Conservation (phyloP, 495 filamentous ascomycete genomes). For the Entonaema liquescens region DNA sequence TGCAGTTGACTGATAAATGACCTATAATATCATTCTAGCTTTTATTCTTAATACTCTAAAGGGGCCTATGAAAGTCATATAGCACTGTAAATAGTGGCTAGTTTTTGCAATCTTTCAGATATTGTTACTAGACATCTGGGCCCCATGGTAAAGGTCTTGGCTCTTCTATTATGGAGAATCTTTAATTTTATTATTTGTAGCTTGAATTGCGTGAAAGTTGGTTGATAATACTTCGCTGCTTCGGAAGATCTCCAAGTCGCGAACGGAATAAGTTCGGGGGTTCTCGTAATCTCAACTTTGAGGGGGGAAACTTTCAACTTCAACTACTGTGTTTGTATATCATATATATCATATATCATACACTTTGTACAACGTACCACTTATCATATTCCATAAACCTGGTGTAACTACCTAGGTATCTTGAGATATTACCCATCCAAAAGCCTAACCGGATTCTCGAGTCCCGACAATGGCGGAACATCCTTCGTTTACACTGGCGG, state of each 20-base stretch:
- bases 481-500: slow-evolving; percentile 41
- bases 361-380: neutral
- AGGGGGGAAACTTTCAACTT: neutral
- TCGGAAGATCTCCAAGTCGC: neutral
- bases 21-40: no score
- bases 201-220: neutral
- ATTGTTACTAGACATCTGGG: neutral
- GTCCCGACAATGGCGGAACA: slow-evolving; percentile 32
- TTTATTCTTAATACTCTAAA: no score
- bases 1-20: neutral
- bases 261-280: slow-evolving; percentile 33
- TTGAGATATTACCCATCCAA: no score
- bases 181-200: neutral
- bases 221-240: neutral
- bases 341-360: no score
- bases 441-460: neutral
- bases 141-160: neutral
- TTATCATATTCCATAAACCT: no score
- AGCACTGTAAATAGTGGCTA: no score
- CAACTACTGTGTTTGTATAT: no score
- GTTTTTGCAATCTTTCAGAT: neutral
- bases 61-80: no score
- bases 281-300: neutral
- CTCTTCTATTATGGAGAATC: neutral
- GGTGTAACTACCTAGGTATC: neutral